Percentiles rank a stretch among this genome's conserved stretches.
Evolutionary conservation across 169 alveolate species (phyloP).

Genomic region (Eimeria sp.): DNA sequence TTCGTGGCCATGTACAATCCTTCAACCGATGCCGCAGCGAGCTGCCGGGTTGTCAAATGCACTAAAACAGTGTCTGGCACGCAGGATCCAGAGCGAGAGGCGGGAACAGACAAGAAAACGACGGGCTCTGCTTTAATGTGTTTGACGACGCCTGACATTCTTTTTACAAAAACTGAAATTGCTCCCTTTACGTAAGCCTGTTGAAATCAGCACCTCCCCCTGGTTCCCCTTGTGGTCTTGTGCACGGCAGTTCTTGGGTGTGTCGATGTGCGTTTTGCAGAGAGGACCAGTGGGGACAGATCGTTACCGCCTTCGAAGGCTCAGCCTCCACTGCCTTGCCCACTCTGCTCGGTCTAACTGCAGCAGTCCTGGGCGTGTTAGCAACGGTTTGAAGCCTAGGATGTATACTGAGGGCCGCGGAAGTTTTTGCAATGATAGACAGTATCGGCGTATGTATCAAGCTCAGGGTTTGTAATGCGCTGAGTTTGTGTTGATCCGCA

Average conservation of each 20-base stretch:
- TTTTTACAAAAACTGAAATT: neutral
- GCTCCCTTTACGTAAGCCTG: neutral
- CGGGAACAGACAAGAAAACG: no score
- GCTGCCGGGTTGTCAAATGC: neutral
- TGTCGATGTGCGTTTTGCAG: neutral
- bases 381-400: neutral
- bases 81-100: neutral
- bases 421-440: no score
- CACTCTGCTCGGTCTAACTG: neutral
- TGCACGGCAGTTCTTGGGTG: neutral
- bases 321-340: neutral
- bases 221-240: no score
- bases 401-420: neutral
- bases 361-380: neutral
- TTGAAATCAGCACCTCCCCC: neutral
- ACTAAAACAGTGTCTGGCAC: neutral
- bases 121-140: neutral
- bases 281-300: neutral
- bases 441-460: neutral
- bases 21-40: neutral
- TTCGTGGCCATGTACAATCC: conserved; percentile 15
- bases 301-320: neutral
- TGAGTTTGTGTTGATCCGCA: no score
- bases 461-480: no score
- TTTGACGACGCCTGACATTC: neutral